Evolutionary conservation across 2,329 filamentous ascomycete species (phyloP), one percentile per base, ranked within the genome.

Genomic region (Pseudofabraea citricarpa): DNA sequence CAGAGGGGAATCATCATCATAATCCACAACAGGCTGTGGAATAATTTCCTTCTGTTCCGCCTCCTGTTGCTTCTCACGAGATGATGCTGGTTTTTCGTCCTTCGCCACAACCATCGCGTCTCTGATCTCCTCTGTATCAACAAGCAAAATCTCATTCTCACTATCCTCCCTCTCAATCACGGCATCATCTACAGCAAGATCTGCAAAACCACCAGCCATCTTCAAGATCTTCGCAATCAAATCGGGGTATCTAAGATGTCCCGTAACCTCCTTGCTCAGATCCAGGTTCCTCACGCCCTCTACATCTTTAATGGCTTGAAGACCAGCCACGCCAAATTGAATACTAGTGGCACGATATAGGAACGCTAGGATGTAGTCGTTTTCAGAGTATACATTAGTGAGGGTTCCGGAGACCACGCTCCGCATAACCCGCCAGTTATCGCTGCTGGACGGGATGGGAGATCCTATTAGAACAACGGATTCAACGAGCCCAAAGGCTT

Each of bases 341-440:
- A 91, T 77, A 53, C 84, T 89, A 42, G 85, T 87, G 3, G 81
- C 87, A 40, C 91, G 83, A 62, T 91, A 95, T 29, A 96, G 71
- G 61, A 96, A 95, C 1, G 82, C 90, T 2, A 97, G 80, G 19
- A 96, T 81, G 52, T 88, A 90, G 62, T 97, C 91, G 36, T 88
- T 87, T 40, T 85, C 81, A 1, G 87, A 94, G 62, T 84, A 96
- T 3, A 93, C 89, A 55, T 96, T 97, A 58, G 96, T 75, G n/a
- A 96, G 72, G 18, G 90, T 80, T 0, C 90, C 90, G 31, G 81
- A 76, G 4, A 95, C 88, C 2, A 91, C 86, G 46, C 80, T 84
- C 50, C 87, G 82, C 58, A 95, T 75, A 5, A 80, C 74, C 21
- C 85, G 73, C 90, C 91, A 96, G 41, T 87, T 81, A 6, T 75